phyloP scores from a whole-genome alignment of 805 yeast species.

The Metschnikowia baotianmanensis region DNA sequence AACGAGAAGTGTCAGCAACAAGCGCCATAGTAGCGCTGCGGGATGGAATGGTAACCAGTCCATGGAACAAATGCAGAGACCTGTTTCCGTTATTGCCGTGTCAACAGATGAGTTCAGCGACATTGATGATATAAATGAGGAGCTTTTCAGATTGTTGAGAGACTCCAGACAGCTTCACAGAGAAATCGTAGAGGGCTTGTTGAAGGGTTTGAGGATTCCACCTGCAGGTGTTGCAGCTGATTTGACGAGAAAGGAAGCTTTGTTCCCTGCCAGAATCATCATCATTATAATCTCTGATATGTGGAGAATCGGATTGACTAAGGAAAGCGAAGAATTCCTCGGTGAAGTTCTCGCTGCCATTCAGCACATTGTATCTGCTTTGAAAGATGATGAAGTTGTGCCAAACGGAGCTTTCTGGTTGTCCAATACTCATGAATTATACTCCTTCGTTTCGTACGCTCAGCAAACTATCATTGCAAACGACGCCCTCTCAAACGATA shows the following conservation, averaged over 20 bases:
- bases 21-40: constrained; percentile 41
- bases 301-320: constrained; percentile 96
- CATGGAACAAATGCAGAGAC: constrained; percentile 46
- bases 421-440: constrained; percentile 91
- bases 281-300: constrained; percentile 90
- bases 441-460: constrained; percentile 92
- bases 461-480: constrained; percentile 87
- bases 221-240: constrained; percentile 81
- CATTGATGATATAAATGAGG: constrained; percentile 70
- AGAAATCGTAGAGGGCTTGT: constrained; percentile 82
- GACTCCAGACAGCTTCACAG: constrained; percentile 71
- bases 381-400: constrained; percentile 82
- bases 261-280: constrained; percentile 94
- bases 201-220: constrained; percentile 83
- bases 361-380: constrained; percentile 75
- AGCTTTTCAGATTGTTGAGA: constrained; percentile 65
- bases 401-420: constrained; percentile 97
- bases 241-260: constrained; percentile 81
- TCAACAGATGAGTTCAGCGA: constrained; percentile 52
- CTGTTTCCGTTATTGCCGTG: constrained; percentile 61
- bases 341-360: constrained; percentile 87
- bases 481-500: constrained; percentile 72
- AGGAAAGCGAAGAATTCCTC: constrained; percentile 85
- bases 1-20: constrained; percentile 33
- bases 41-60: constrained; percentile 33